Percentiles rank a stretch among this genome's conserved stretches.
phyloP scores from a whole-genome alignment of 192 early-diverging fungal genomes.

The Piromyces sp. region DNA sequence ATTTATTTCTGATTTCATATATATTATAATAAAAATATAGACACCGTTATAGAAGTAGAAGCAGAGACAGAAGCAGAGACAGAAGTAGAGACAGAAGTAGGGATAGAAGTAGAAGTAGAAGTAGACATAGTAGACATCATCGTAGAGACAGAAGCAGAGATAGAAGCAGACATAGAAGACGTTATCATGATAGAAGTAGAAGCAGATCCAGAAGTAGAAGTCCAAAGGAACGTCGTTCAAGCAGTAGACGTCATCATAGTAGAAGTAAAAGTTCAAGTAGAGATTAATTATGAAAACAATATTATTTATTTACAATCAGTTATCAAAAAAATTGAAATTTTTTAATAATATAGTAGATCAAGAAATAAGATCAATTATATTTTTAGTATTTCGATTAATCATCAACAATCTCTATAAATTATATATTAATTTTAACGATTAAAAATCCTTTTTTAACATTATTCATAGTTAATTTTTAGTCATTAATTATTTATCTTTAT shows the following conservation, averaged over 20 bases:
- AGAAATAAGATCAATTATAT: too few species aligned
- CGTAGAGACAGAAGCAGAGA: background rate
- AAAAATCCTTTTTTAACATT: too few species aligned
- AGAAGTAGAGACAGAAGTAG: background rate
- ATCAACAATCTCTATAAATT: too few species aligned
- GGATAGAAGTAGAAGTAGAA: background rate
- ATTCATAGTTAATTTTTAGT: too few species aligned
- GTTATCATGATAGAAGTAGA: background rate
- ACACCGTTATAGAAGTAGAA: background rate
- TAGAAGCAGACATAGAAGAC: background rate
- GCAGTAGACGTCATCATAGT: background rate
- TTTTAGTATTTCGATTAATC: too few species aligned
- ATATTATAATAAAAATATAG: background rate
- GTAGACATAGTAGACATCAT: background rate
- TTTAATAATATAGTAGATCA: too few species aligned
- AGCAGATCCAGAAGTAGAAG: background rate
- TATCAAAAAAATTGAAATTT: too few species aligned
- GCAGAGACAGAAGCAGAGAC: background rate
- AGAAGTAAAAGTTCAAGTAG: background rate
- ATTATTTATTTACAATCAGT: too few species aligned
- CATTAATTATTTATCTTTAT: too few species aligned
- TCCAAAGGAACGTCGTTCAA: background rate
- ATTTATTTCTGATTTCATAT: too few species aligned
- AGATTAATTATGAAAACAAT: too few species aligned
- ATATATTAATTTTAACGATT: too few species aligned